phyloP scores from a whole-genome alignment of 2,329 filamentous ascomycete species.

The Lecanicillium sp. region DNA sequence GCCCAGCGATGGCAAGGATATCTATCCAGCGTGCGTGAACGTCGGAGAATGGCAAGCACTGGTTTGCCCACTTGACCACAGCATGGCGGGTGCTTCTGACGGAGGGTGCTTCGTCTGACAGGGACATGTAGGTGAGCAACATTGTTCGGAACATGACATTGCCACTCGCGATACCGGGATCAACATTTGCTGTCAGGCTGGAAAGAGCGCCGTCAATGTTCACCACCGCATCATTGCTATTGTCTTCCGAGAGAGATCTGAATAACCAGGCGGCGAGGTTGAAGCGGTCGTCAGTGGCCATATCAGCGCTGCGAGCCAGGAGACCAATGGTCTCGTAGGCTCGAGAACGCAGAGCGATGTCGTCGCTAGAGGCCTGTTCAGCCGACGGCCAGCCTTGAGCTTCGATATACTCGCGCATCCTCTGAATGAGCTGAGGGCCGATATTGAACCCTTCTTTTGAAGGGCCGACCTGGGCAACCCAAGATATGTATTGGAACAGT shows the following conservation, averaged over 20 bases:
- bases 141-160: slow-evolving; percentile 37
- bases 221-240: slow-evolving; percentile 66
- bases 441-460: slow-evolving; percentile 52
- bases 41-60: slow-evolving; percentile 74
- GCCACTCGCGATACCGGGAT: slow-evolving; percentile 21
- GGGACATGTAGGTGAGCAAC: slow-evolving; percentile 60
- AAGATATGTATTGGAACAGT: slow-evolving; percentile 80
- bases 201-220: slow-evolving; percentile 87
- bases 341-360: slow-evolving; percentile 62
- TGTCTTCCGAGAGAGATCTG: slow-evolving; percentile 71
- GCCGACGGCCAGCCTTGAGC: slow-evolving; percentile 76
- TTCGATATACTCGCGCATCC: slow-evolving; percentile 66
- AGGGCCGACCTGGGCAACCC: slow-evolving; percentile 70
- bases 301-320: slow-evolving; percentile 57
- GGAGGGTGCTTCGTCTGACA: slow-evolving; percentile 38
- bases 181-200: slow-evolving; percentile 51
- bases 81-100: slow-evolving; percentile 74
- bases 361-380: slow-evolving; percentile 48
- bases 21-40: slow-evolving; percentile 80
- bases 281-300: slow-evolving; percentile 45
- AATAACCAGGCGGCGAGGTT: slow-evolving; percentile 69
- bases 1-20: slow-evolving; percentile 67
- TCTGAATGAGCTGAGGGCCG: slow-evolving; percentile 59
- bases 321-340: slow-evolving; percentile 90
- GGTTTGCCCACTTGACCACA: slow-evolving; percentile 81